These are phyloP conservation scores for Camellia japonica DNA, from an alignment of 148 eudicot species.

Conservation along the genomic window DNA sequence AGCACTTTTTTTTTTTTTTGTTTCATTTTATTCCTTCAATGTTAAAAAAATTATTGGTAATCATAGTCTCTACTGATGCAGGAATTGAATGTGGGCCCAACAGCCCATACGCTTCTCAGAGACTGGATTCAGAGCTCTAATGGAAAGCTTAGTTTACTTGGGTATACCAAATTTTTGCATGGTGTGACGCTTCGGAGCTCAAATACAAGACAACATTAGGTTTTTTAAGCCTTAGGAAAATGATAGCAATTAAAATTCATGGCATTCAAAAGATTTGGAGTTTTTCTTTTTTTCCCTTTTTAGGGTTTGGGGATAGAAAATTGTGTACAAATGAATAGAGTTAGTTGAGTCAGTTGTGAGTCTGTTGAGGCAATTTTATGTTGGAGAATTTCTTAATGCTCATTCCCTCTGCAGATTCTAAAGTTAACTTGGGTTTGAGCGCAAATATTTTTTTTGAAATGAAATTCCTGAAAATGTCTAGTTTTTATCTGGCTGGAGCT, in stretches of 20 bases:
- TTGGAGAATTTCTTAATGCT: constrained; percentile 5
- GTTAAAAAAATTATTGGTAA: not conserved
- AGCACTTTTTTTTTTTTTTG: not conserved
- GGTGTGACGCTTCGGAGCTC: constrained; percentile 59
- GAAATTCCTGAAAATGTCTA: not conserved
- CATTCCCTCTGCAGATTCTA: not conserved
- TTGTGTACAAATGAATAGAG: constrained; percentile 31
- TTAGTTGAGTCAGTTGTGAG: constrained; percentile 16
- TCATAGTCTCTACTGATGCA: constrained; percentile 18
- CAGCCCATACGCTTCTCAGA: constrained; percentile 46
- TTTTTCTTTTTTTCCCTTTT: not conserved
- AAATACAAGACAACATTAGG: constrained; percentile 39
- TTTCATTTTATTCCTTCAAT: not conserved
- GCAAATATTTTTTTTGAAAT: not conserved
- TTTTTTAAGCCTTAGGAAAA: constrained; percentile 11
- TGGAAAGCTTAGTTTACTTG: constrained; percentile 59
- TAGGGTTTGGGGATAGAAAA: constrained; percentile 14
- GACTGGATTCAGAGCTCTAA: constrained; percentile 64
- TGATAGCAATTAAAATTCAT: constrained; percentile 9
- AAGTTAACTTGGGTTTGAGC: not conserved
- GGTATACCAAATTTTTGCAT: constrained; percentile 71
- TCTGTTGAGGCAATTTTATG: constrained; percentile 8
- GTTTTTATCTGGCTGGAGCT: not conserved
- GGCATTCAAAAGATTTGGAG: not conserved
- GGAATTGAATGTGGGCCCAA: constrained; percentile 63